Conservation (phyloP, 23 red algal species). For the Pyropia haitanensis region DNA sequence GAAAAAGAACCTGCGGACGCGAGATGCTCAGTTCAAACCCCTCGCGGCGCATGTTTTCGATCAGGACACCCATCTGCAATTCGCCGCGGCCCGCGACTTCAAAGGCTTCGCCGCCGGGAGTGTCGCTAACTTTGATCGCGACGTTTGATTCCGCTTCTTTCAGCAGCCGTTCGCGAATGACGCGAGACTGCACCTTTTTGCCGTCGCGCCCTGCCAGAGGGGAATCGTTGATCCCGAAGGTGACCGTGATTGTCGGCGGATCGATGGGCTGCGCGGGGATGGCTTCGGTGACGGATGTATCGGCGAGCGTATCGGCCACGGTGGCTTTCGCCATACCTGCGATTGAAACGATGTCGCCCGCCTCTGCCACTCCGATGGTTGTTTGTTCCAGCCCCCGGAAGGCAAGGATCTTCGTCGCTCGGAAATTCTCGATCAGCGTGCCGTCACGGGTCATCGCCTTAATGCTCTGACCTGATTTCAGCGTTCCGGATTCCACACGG, state of each 20-base stretch:
- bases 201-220: conserved; percentile 5
- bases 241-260: conserved; percentile 5
- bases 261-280: conserved; percentile 3
- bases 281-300: background rate
- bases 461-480: background rate
- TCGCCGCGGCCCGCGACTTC: conserved; percentile 4
- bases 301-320: conserved; percentile 4
- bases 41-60: conserved; percentile 16
- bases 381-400: background rate
- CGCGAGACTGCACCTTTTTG: background rate
- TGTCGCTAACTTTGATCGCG: background rate
- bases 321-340: background rate
- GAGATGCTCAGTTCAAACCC: conserved; percentile 3
- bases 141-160: conserved; percentile 9
- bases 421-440: background rate
- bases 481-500: background rate
- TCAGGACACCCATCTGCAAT: conserved; percentile 8
- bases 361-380: background rate
- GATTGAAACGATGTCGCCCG: conserved; percentile 9
- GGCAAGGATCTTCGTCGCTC: background rate
- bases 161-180: conserved; percentile 7
- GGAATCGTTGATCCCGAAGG: conserved; percentile 1
- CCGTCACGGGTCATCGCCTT: background rate
- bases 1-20: background rate
- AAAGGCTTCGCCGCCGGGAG: background rate